phyloP scores from a whole-genome alignment of 73 alveolate genomes.

The Effrenium voratum region DNA sequence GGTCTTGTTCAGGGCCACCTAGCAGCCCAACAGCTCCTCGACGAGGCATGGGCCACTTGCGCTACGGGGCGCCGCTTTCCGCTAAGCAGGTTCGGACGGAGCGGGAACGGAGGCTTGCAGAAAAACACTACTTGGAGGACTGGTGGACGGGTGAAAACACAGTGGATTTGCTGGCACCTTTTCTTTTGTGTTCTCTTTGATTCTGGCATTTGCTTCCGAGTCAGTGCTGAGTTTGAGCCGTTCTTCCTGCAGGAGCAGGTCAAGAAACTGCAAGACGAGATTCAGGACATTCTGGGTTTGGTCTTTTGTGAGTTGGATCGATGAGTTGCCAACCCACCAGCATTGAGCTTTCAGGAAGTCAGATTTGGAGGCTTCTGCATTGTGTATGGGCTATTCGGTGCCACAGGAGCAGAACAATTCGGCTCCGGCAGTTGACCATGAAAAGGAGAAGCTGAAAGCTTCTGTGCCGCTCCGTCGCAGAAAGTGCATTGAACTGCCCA shows the following conservation, averaged over 20 bases:
- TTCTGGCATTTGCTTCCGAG: neutral
- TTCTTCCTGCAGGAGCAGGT: constrained; percentile 23
- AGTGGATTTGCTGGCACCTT: neutral
- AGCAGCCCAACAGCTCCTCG: constrained; percentile 83
- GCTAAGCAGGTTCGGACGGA: constrained; percentile 27
- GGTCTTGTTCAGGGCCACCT: constrained; percentile 23
- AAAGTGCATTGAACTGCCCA: neutral
- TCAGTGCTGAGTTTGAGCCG: neutral
- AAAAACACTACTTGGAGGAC: constrained; percentile 74
- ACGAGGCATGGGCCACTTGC: constrained; percentile 19
- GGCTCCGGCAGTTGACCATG: constrained; percentile 49
- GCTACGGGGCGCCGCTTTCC: neutral
- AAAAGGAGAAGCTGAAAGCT: constrained; percentile 82
- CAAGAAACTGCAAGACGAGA: constrained; percentile 64
- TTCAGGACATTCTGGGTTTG: neutral
- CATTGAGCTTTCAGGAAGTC: neutral
- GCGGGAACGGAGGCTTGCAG: constrained; percentile 68
- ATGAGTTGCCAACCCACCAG: neutral
- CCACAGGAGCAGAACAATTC: constrained; percentile 37
- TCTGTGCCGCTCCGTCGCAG: neutral
- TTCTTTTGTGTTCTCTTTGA: neutral
- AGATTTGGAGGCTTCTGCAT: neutral
- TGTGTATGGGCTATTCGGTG: neutral
- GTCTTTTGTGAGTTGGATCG: neutral
- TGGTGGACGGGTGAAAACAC: neutral